Evolutionary conservation across 805 yeast species (phyloP), one percentile per base, ranked within the genome.

Genomic region (Cyberlindnera maritima): DNA sequence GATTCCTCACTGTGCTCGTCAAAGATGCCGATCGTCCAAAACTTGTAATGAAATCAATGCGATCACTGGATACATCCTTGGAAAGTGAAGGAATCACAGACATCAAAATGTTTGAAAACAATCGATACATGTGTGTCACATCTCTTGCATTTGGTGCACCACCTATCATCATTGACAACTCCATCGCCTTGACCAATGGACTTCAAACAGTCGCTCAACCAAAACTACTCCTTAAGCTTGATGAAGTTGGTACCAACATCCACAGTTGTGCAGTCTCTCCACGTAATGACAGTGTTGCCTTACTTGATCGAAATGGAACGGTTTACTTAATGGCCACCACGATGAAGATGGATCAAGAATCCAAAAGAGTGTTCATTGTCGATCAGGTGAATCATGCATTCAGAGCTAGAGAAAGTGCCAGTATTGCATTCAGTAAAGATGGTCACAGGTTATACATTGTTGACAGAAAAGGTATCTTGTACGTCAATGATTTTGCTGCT

Each of bases 31-130:
- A 74, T 23, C 83, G 80, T 41, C 88, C 92, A 1, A 74, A 84
- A 20, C 64, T 85, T 23, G 76, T 85, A 1, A 78, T 85, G 84
- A 82, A 84, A 54, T 82, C 88, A 1, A 72, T 79, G 31, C 65
- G 91, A 38, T 71, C 80, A 5, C 63, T 81, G 6, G 87, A 82
- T 46, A 79, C 84, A 0, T 77, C 84, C 0, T 65, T 85, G 54
- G 95, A 88, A 50, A 80, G 88, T 47, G 97, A 91, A 61, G 97
- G 97, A 2, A 88, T 92, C 33, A 92, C 98, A 0, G 87, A 83
- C 52, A 67, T 88, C 7, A 76, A 77, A 46, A 85, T 90, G 62
- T 83, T 85, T 63, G 88, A 89, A 0, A 82, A 80, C 35, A 79
- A 81, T 53, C 65, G 78, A 48, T 65, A 75, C 36, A 75, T 82